Evolutionary conservation across 139 green algal genomes (phyloP), one percentile per base, ranked within the genome.

Genomic region (Chlorella vulgaris): DNA sequence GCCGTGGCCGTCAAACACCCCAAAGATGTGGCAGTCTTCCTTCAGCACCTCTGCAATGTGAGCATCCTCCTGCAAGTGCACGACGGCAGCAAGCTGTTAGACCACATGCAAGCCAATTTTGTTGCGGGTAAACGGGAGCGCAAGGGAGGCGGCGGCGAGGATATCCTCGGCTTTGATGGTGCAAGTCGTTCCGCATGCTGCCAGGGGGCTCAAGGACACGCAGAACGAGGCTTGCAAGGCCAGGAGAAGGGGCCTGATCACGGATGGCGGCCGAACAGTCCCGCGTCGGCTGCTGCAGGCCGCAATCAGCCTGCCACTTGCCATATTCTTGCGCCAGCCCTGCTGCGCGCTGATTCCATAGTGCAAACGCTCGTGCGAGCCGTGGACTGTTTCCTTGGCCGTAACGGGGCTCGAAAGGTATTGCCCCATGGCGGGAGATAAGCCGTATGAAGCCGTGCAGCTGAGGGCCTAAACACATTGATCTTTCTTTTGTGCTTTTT

Each of bases 1-100:
- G 21, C 85, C 81, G 58, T 85, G 84, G 22, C 95, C 83, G 76
- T 98, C 95, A 73, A 98, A 97, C 3, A 98, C 93, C 8, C 91
- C 95, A 80, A 98, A 98, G 2, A 98, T 80, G 43, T 82, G 61
- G 60, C 36, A 78, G 66, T 83, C 65, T 24, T 87, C 78, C 19
- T 35, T 70, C 8, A 84, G 26, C 29, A 68, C n/a, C 1, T 69
- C 35, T 22, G 74, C 60, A 13, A 88, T 82, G 53, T 88, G 84
- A 1, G 77, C 79, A 26, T 88, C 84, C 60, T 88, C 84, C 65
- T 76, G 65, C 26, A 43, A 36, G 51, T 4, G 47, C 22, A 65
- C 18, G 18, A 65, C 18, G n/a, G 55, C 5, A 65, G 55, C 22
- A 55, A 15, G 47, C 13, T 55, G 47, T n/a, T n/a, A n/a, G n/a